Evolutionary conservation across 306 rosid species (phyloP).

Genomic region (Casuarina cunninghamiana): DNA sequence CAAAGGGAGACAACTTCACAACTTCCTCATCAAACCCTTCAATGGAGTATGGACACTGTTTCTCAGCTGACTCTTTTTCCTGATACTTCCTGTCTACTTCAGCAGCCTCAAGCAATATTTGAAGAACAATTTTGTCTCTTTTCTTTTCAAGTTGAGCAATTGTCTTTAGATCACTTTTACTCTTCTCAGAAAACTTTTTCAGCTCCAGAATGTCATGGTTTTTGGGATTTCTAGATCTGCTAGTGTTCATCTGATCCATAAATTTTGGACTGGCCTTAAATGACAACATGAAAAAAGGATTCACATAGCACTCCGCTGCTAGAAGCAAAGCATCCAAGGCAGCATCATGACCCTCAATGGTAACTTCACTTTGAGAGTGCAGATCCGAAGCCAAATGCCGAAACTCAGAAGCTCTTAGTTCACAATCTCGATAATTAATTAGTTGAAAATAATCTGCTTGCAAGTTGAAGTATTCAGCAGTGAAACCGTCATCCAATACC

Average conservation of each 20-base stretch:
- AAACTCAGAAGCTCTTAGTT: constrained; percentile 84
- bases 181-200: constrained; percentile 46
- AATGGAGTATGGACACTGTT: constrained; percentile 36
- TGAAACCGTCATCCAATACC: constrained; percentile 55
- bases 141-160: constrained; percentile 66
- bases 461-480: constrained; percentile 62
- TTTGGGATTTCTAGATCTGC: constrained; percentile 36
- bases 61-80: constrained; percentile 46
- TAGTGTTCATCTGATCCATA: constrained; percentile 35
- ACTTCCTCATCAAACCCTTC: constrained; percentile 67
- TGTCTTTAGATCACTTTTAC: constrained; percentile 52
- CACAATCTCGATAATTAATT: constrained; percentile 62
- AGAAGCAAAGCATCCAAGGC: constrained; percentile 87
- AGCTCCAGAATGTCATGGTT: constrained; percentile 38
- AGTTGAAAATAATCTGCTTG: constrained; percentile 91
- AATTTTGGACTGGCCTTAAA: constrained; percentile 48
- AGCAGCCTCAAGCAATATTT: constrained; percentile 83
- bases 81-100: constrained; percentile 73
- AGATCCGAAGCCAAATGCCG: constrained; percentile 77
- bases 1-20: constrained; percentile 56
- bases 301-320: constrained; percentile 93
- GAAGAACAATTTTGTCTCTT: constrained; percentile 79
- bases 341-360: constrained; percentile 86
- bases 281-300: constrained; percentile 80
- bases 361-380: constrained; percentile 65